Evolutionary conservation across 1,139 yeast species (phyloP).

Genomic region (Debaryomyces singareniensis): DNA sequence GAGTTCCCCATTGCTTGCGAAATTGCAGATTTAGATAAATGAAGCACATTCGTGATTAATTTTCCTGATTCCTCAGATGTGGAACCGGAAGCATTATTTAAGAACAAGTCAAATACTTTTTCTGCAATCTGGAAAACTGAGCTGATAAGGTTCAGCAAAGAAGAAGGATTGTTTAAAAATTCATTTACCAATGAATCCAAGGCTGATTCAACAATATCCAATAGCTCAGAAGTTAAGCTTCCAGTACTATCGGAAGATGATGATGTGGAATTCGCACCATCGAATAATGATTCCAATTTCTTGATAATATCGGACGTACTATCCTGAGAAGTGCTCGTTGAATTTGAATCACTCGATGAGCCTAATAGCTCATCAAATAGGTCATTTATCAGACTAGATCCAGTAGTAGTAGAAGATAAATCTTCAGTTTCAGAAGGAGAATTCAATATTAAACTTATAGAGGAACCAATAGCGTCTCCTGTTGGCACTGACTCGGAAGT

Average conservation of each 20-base stretch:
- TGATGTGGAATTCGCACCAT: slow-evolving; percentile 5
- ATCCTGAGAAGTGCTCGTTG: slow-evolving; percentile 1
- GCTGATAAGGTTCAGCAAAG: not conserved
- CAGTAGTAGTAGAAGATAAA: too few relatives aligned
- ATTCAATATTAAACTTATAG: too few relatives aligned
- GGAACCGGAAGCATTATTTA: too few relatives aligned
- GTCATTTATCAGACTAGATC: slow-evolving; percentile 1
- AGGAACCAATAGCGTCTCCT: too few relatives aligned
- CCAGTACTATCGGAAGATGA: slow-evolving; percentile 8
- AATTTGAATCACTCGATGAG: slow-evolving; percentile 2
- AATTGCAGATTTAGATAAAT: not conserved
- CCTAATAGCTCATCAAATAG: slow-evolving; percentile 2
- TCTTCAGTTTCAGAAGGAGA: too few relatives aligned
- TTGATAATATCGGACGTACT: slow-evolving; percentile 4
- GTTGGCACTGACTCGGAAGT: not conserved
- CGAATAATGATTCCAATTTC: too few relatives aligned
- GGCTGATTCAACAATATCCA: too few relatives aligned
- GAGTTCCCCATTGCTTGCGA: not conserved
- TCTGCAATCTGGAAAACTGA: not conserved
- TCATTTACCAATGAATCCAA: not conserved
- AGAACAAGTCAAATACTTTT: not conserved
- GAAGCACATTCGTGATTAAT: not conserved
- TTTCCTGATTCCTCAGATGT: too few relatives aligned
- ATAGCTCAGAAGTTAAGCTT: too few relatives aligned
- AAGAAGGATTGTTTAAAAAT: not conserved